Evolutionary conservation across 2,329 filamentous ascomycete genomes (phyloP).

Genomic region (Aspergillus persii): DNA sequence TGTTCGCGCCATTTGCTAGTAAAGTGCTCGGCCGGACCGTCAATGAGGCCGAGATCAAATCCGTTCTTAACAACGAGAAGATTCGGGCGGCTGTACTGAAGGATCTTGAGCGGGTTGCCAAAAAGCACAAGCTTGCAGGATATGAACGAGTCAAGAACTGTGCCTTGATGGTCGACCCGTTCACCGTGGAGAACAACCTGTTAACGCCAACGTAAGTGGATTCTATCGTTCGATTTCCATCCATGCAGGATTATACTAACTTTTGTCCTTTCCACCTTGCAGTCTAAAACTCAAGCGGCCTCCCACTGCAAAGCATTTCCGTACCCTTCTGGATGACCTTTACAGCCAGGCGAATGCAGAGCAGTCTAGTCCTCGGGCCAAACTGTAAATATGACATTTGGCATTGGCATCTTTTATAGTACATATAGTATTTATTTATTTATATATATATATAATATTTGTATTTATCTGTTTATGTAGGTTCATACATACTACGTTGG

Average conservation of each 20-base stretch:
- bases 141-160: conserved; percentile 80
- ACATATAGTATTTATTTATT: not conserved
- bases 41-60: conserved; percentile 51
- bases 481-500: not conserved
- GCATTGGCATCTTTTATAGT: not conserved
- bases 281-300: conserved; percentile 72
- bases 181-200: conserved; percentile 88
- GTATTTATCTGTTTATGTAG: conserved; percentile 8
- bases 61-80: conserved; percentile 65
- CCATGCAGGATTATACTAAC: conserved; percentile 16
- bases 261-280: not conserved
- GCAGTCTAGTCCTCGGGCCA: conserved; percentile 38
- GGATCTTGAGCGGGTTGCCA: conserved; percentile 74
- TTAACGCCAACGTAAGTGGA: conserved; percentile 50
- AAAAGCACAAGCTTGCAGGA: conserved; percentile 83
- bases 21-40: conserved; percentile 71
- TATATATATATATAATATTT: not conserved
- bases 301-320: conserved; percentile 62
- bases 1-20: conserved; percentile 77
- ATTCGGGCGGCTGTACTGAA: conserved; percentile 73
- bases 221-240: not conserved
- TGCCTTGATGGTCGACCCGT: conserved; percentile 79
- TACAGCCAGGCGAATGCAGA: conserved; percentile 56
- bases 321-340: conserved; percentile 57
- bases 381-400: conserved; percentile 29